Conservation (phyloP, 169 alveolate species). For the Eimeria acervulina region DNA sequence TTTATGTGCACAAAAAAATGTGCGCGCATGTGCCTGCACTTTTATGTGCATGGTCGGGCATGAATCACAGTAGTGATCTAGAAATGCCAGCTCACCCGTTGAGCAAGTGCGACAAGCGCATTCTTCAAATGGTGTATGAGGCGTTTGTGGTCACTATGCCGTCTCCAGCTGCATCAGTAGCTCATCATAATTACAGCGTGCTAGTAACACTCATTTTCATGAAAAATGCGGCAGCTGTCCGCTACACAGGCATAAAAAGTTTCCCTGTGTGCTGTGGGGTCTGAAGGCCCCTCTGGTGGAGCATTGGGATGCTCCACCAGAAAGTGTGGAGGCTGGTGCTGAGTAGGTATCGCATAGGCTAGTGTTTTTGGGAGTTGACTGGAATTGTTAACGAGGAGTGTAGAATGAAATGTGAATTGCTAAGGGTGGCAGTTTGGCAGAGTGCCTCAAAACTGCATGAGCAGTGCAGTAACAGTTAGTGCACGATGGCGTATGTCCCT, state of each 20-base stretch:
- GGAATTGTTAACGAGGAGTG: background rate
- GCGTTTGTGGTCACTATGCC: background rate
- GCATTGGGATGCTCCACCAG: too few species aligned
- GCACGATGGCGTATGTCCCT: background rate
- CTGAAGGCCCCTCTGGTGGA: background rate
- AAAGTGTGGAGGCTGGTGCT: background rate
- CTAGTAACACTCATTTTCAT: background rate
- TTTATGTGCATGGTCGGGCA: background rate
- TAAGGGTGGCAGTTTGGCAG: background rate
- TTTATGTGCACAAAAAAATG: background rate
- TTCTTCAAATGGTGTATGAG: background rate
- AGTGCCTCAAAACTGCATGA: background rate
- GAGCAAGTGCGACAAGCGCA: background rate
- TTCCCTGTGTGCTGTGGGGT: background rate
- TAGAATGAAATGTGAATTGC: background rate
- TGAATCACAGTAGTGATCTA: background rate
- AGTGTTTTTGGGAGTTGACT: background rate
- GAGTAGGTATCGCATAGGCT: background rate
- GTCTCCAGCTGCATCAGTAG: background rate
- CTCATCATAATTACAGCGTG: background rate
- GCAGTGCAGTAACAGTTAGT: background rate
- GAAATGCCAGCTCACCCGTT: background rate
- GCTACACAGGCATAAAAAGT: too few species aligned
- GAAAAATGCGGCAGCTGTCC: background rate
- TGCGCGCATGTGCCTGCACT: background rate